Conservation (phyloP, 129 eudicot genomes). For the Escallonia rubra region DNA sequence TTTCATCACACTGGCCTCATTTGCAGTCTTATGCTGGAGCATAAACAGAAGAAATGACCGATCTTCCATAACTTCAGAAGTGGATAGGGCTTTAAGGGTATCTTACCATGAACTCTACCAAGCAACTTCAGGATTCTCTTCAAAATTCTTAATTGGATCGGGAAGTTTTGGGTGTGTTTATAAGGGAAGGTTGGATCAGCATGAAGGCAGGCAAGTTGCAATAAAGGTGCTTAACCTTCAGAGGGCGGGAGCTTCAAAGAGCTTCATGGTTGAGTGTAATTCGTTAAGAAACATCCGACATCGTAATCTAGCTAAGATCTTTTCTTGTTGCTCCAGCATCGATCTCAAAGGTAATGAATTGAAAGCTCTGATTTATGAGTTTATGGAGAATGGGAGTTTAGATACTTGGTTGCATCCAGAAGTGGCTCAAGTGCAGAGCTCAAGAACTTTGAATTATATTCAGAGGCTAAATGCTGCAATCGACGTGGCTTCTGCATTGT, state of each 20-base stretch:
- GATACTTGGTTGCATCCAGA: slow-evolving; percentile 11
- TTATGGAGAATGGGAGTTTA: slow-evolving; percentile 17
- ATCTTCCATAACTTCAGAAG: not conserved
- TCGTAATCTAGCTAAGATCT: slow-evolving; percentile 14
- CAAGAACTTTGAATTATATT: slow-evolving; percentile 3
- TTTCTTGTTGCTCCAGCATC: slow-evolving; percentile 10
- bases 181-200: not conserved
- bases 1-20: not conserved
- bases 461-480: slow-evolving; percentile 23
- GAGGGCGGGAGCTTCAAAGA: slow-evolving; percentile 2
- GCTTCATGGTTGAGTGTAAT: slow-evolving; percentile 11
- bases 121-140: slow-evolving; percentile 11
- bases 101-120: slow-evolving; percentile 4
- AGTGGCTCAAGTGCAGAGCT: not conserved
- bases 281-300: slow-evolving; percentile 12
- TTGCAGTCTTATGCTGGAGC: not conserved
- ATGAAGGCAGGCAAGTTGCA: not conserved
- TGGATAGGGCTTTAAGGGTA: not conserved
- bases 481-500: slow-evolving; percentile 30
- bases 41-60: not conserved
- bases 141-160: slow-evolving; percentile 11
- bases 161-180: slow-evolving; percentile 5
- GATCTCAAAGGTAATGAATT: slow-evolving; percentile 17
- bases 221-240: slow-evolving; percentile 14
- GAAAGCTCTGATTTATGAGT: slow-evolving; percentile 17